These are phyloP conservation scores for Phyllosticta paracitricarpa DNA, from an alignment of 2,329 filamentous ascomycete species.

Conservation along the genomic window DNA sequence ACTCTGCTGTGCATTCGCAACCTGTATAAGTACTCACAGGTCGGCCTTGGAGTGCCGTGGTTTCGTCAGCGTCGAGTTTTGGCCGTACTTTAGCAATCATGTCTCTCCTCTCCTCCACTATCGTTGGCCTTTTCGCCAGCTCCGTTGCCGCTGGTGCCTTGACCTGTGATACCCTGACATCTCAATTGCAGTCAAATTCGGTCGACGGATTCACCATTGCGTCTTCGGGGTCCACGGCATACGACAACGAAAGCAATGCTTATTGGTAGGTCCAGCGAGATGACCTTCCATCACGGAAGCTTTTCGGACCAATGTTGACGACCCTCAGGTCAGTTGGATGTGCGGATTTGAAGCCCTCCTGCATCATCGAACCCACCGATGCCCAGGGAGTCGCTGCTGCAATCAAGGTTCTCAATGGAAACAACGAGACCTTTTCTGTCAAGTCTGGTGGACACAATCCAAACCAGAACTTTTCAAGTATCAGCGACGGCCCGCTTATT, in stretches of 20 bases:
- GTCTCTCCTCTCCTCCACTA: not conserved
- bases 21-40: not conserved
- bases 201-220: not conserved
- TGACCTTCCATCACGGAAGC: not conserved
- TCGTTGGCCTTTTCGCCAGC: not conserved
- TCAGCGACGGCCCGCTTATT: slow-evolving; percentile 35
- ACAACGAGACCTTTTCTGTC: slow-evolving; percentile 42
- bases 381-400: slow-evolving; percentile 43
- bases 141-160: not conserved
- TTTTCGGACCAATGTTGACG: not conserved
- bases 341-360: slow-evolving; percentile 21
- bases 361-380: slow-evolving; percentile 19
- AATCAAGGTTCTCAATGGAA: slow-evolving; percentile 36
- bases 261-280: slow-evolving; percentile 1
- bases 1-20: not conserved
- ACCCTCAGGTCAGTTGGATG: slow-evolving; percentile 21
- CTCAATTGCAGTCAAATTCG: slow-evolving; percentile 1
- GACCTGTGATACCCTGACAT: slow-evolving; percentile 4
- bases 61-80: not conserved
- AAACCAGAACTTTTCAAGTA: slow-evolving; percentile 37
- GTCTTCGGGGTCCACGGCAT: not conserved
- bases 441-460: slow-evolving; percentile 41
- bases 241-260: not conserved
- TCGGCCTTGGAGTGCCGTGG: not conserved
- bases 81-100: not conserved